Base-by-base conservation (phyloP, 352 stramenopile genomes). In the Phytophthora megakarya region DNA sequence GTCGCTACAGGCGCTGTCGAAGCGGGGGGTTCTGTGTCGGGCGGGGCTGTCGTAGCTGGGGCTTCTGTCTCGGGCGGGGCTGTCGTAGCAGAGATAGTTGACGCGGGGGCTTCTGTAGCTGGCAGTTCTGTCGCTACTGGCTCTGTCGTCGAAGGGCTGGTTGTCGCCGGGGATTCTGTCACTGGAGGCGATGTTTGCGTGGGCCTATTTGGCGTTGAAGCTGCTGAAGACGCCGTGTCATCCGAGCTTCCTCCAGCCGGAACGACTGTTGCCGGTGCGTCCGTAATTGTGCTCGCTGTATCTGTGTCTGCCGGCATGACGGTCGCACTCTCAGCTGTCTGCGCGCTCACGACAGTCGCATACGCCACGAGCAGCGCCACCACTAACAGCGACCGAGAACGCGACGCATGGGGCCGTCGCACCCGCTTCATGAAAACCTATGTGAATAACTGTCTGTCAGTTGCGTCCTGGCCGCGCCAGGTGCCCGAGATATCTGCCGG, bases 361-460 rank as follows among this genome's bases (percentile, higher is more conserved):
- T 32, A 23, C 28, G 39, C 44, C 53, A 65, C 44, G 8, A 65
- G 9, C n/a, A 76, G 15, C 48, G 67, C 15, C 18, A 52, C n/a
- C 16, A 59, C 21, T 9, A 70, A 30, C 23, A 11, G 40, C 46
- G 52, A 32, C 33, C 50, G 19, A 13, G 35, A 49, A 32, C 30
- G 43, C 44, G 21, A 46, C 46, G 30, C 46, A 51, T 30, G 46
- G 13, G 30, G 50, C 37, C 48, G 48, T 62, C 49, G 54, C 8
- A 43, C 21, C 18, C 50, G 53, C 50, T 65, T 72, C 68, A 72
- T 75, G 21, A 47, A 52, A 15, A 50, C 21, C 52, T 30, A 48
- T 40, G 25, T 40, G 22, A 35, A 40, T 55, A 59, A 56, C 39
- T 68, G 39, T 32, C 25, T 44, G 32, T 52, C 52, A 71, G 54